Evolutionary conservation across 345 rosid genomes (phyloP).

Genomic region (Hypericum androsaemum): DNA sequence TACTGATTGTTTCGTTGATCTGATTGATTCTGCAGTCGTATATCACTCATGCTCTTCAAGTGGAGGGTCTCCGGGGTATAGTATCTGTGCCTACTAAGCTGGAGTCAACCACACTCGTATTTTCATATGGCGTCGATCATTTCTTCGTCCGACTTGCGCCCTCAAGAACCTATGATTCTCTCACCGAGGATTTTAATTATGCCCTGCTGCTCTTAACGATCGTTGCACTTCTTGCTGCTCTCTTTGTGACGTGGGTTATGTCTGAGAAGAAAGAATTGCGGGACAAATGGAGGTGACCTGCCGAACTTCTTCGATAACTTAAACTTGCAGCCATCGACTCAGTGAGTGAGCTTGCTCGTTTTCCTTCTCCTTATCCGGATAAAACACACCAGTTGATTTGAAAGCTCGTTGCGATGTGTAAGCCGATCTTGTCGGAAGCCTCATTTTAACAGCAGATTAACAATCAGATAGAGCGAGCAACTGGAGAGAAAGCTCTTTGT

Average conservation of each 20-base stretch:
- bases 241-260: slow-evolving; percentile 70
- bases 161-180: slow-evolving; percentile 90
- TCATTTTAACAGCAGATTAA: no score
- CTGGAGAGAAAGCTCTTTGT: no score
- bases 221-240: slow-evolving; percentile 70
- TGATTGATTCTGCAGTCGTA: slow-evolving; percentile 48
- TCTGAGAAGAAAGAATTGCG: slow-evolving; percentile 84
- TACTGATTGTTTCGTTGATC: neutral
- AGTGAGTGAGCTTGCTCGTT: neutral
- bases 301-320: neutral
- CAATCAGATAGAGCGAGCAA: no score
- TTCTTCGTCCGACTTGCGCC: slow-evolving; percentile 89
- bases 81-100: slow-evolving; percentile 85
- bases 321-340: neutral
- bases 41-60: slow-evolving; percentile 67
- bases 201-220: slow-evolving; percentile 86
- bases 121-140: slow-evolving; percentile 84
- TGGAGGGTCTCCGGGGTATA: slow-evolving; percentile 80
- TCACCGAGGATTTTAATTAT: slow-evolving; percentile 89
- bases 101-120: slow-evolving; percentile 86
- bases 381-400: no score
- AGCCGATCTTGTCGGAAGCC: no score
- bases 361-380: no score
- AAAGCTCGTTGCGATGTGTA: no score
- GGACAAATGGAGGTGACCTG: slow-evolving; percentile 78